phyloP scores from a whole-genome alignment of 768 basidiomycete species.

The Lactarius vividus region DNA sequence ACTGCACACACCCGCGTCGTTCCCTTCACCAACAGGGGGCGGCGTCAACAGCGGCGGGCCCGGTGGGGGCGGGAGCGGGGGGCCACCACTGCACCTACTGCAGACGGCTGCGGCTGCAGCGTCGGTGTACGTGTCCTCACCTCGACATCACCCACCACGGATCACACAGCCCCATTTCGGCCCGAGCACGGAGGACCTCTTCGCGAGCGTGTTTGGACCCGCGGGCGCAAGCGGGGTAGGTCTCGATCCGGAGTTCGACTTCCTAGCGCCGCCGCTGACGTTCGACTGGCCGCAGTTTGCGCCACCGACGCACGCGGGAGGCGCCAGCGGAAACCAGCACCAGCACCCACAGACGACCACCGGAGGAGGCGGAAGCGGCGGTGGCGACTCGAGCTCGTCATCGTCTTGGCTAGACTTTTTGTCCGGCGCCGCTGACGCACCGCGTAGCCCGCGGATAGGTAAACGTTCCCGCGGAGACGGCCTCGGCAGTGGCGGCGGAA shows the following conservation, averaged over 20 bases:
- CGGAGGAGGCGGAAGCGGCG: no score
- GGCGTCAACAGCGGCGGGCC: background rate
- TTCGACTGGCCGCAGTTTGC: constrained; percentile 30
- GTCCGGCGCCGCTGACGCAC: constrained; percentile 19
- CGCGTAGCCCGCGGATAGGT: constrained; percentile 17
- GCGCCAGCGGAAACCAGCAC: constrained; percentile 7
- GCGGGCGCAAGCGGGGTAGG: constrained; percentile 26
- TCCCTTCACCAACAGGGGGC: constrained; percentile 14
- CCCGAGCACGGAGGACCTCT: constrained; percentile 23
- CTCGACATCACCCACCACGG: constrained; percentile 24
- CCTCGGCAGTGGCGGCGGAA: background rate
- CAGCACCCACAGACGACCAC: background rate
- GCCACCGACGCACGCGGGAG: constrained; percentile 19
- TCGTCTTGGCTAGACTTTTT: constrained; percentile 27
- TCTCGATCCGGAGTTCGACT: constrained; percentile 25
- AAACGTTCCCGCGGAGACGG: constrained; percentile 25
- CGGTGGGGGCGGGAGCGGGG: background rate
- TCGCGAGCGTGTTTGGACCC: constrained; percentile 29
- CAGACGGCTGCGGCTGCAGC: background rate
- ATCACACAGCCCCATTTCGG: constrained; percentile 17
- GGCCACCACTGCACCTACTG: constrained; percentile 7
- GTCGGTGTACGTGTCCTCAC: background rate
- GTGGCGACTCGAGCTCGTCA: constrained; percentile 9
- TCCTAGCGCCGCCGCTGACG: constrained; percentile 27
- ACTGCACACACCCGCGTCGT: constrained; percentile 10